Percentiles rank a stretch among this genome's conserved stretches.
These are phyloP conservation scores for Mycena haematopus DNA, from an alignment of 768 basidiomycete genomes.

Conservation along the genomic window DNA sequence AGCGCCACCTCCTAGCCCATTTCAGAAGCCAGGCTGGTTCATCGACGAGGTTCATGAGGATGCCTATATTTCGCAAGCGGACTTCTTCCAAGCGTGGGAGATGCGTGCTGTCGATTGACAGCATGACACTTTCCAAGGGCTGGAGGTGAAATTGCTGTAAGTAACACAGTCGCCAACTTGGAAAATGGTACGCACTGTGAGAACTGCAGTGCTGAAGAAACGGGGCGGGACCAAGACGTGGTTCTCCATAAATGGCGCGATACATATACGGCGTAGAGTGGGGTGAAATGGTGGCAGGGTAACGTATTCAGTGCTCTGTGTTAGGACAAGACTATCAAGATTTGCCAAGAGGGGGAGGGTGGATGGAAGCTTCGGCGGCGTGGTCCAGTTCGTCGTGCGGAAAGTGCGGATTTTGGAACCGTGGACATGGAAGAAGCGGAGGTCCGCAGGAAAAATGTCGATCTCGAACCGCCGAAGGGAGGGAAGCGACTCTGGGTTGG, in stretches of 20 bases:
- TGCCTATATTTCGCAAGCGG: conserved; percentile 48
- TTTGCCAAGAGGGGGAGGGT: conserved; percentile 48
- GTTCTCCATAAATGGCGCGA: conserved; percentile 49
- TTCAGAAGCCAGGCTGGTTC: conserved; percentile 39
- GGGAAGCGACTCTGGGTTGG: conserved; percentile 44
- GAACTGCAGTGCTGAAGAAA: conserved; percentile 46
- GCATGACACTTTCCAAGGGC: conserved; percentile 47
- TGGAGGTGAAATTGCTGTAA: not conserved
- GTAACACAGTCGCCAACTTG: not conserved
- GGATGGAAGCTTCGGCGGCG: conserved; percentile 39
- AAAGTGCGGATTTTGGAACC: conserved; percentile 50
- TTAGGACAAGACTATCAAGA: conserved; percentile 48
- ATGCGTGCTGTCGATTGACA: conserved; percentile 42
- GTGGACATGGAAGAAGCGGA: conserved; percentile 46
- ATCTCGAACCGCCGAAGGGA: conserved; percentile 49
- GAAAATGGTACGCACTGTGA: conserved; percentile 30
- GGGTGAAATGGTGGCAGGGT: conserved; percentile 45
- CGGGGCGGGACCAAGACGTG: conserved; percentile 41
- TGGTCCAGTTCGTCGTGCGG: conserved; percentile 42
- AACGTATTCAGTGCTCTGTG: conserved; percentile 38
- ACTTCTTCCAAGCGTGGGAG: conserved; percentile 44
- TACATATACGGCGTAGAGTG: conserved; percentile 48
- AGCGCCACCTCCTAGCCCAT: conserved; percentile 22
- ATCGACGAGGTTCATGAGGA: conserved; percentile 34
- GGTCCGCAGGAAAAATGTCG: conserved; percentile 44